Conservation (phyloP, 2,329 filamentous ascomycete species). For the Trichoderma pleuroti region DNA sequence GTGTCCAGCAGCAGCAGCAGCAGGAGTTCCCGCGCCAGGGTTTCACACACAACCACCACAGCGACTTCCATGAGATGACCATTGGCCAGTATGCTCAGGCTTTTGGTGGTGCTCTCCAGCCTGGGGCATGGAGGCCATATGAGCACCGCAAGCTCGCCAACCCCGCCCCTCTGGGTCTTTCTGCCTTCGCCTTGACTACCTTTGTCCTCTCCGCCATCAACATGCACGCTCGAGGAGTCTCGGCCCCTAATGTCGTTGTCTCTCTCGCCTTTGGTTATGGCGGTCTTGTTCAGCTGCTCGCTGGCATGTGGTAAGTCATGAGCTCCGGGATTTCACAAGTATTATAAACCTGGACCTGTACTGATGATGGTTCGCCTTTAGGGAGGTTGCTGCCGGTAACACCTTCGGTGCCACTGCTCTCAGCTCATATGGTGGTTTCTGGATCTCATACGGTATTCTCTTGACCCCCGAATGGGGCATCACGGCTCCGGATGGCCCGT, state of each 20-base stretch:
- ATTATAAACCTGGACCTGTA: neutral
- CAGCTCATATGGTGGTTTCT: constrained; percentile 81
- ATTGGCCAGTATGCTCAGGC: constrained; percentile 37
- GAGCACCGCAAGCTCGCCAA: constrained; percentile 73
- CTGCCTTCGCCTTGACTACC: constrained; percentile 77
- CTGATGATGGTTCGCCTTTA: constrained; percentile 32
- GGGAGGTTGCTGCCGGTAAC: constrained; percentile 86
- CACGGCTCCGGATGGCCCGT: constrained; percentile 42
- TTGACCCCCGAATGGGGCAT: constrained; percentile 66
- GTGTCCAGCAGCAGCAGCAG: constrained; percentile 11
- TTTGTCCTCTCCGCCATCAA: constrained; percentile 77
- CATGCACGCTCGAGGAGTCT: constrained; percentile 59
- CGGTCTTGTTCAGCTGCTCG: constrained; percentile 72
- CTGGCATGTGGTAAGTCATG: constrained; percentile 76
- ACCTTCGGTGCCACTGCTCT: constrained; percentile 80
- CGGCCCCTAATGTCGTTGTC: constrained; percentile 62
- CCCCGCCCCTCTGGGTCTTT: constrained; percentile 72
- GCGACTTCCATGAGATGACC: constrained; percentile 27
- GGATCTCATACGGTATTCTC: constrained; percentile 72
- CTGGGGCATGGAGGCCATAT: constrained; percentile 60
- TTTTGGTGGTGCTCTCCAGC: constrained; percentile 71
- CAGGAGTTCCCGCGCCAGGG: constrained; percentile 5
- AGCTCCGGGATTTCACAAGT: neutral
- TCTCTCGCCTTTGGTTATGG: constrained; percentile 70
- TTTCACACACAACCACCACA: constrained; percentile 24